Evolutionary conservation across 2,329 filamentous ascomycete genomes (phyloP).

Genomic region (Xylaria sp.): DNA sequence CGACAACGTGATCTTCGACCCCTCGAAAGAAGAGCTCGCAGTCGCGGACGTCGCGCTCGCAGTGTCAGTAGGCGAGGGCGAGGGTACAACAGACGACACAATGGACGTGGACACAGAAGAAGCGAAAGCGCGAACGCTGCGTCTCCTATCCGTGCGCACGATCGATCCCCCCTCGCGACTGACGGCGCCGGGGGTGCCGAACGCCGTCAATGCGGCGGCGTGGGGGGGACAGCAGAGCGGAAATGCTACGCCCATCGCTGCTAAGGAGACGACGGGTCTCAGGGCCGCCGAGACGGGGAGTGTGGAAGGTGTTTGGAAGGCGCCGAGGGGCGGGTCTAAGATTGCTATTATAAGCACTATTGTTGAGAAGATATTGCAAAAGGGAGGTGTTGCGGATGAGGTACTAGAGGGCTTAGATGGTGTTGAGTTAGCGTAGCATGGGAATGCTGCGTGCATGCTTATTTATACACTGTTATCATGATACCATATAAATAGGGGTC

Average conservation of each 20-base stretch:
- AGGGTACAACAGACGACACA: conserved; percentile 28
- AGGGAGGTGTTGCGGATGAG: conserved; percentile 84
- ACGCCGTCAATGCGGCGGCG: conserved; percentile 68
- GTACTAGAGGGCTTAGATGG: conserved; percentile 83
- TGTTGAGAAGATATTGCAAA: conserved; percentile 78
- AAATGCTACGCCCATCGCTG: conserved; percentile 42
- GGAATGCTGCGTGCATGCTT: not conserved
- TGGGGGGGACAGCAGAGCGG: conserved; percentile 40
- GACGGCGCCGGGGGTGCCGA: conserved; percentile 75
- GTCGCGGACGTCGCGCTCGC: conserved; percentile 91
- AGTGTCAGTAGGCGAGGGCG: conserved; percentile 73
- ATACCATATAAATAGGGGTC: conserved; percentile 36
- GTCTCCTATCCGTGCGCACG: conserved; percentile 74
- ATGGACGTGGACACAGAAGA: conserved; percentile 45
- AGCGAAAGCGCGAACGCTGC: conserved; percentile 55
- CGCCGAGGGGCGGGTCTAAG: conserved; percentile 84
- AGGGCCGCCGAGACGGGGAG: conserved; percentile 63
- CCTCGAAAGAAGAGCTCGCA: conserved; percentile 87
- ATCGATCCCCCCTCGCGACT: conserved; percentile 79
- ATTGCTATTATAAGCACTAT: conserved; percentile 77
- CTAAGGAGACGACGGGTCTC: conserved; percentile 52
- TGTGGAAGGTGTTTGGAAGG: conserved; percentile 83
- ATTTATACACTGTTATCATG: conserved; percentile 28
- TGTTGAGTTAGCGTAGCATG: conserved; percentile 65
- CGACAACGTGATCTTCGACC: conserved; percentile 93